These are phyloP conservation scores for Diversispora eburnea DNA, from an alignment of 192 early-diverging fungal genomes.

Conservation along the genomic window DNA sequence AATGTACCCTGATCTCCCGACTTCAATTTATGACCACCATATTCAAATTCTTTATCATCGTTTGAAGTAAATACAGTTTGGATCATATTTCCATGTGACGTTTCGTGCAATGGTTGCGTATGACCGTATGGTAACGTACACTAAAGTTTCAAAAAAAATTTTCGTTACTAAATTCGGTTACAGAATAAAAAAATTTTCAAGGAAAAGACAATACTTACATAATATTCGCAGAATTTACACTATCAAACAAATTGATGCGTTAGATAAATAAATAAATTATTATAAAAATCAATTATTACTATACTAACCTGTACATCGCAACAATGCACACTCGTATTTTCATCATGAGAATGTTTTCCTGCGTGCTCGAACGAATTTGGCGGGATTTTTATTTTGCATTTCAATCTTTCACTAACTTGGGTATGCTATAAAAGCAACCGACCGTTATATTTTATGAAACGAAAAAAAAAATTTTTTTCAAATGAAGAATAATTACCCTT, in stretches of 20 bases:
- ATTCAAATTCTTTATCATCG: conserved; percentile 14
- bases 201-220: conserved; percentile 2
- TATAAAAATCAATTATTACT: not conserved
- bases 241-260: not conserved
- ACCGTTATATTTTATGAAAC: not conserved
- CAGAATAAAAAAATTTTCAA: not conserved
- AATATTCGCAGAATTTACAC: conserved; percentile 15
- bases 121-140: conserved; percentile 17
- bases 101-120: not conserved
- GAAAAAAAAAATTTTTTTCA: not conserved
- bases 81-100: conserved; percentile 25
- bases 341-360: conserved; percentile 11
- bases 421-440: not conserved
- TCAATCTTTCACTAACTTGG: not conserved
- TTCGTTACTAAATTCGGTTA: not conserved
- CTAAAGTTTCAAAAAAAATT: not conserved
- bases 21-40: conserved; percentile 11
- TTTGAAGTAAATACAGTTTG: conserved; percentile 11
- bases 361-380: conserved; percentile 12
- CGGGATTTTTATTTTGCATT: conserved; percentile 20
- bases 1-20: conserved; percentile 14
- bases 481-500: not conserved
- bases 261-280: not conserved
- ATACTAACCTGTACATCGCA: conserved; percentile 7
- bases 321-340: conserved; percentile 13